Evolutionary conservation across 495 filamentous ascomycete genomes (phyloP), one percentile per base, ranked within the genome.

Genomic region (Penicillium coprophilum): DNA sequence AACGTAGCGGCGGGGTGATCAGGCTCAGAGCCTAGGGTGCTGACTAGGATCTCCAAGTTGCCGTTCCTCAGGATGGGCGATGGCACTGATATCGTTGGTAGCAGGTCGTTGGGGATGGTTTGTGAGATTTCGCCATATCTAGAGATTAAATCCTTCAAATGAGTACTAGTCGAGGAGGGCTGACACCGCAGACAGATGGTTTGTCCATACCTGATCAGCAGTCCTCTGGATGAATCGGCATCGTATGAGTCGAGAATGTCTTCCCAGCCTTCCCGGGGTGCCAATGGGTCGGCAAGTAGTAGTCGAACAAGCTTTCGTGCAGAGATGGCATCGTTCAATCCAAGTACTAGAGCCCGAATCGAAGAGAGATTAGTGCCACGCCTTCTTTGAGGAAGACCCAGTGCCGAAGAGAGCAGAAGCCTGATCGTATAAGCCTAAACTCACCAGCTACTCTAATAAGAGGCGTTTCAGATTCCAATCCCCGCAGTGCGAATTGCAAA

Each of bases 11-110:
- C 71, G 6, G 67, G 67, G 12, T 64, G 59, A 11, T 72, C 70
- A 12, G 67, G 61, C 27, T 71, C 69, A 4, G 77, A 70, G 34
- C 77, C 73, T 15, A 85, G 67, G 13, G 74, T 79, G 28, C 85
- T 82, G n/a, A 96, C 71, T 6, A 97, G 73, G 20, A 97, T 79
- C 70, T 97, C 92, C 12, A 96, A 62, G 53, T 87, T 86, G 46
- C 87, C 80, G 11, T 79, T 78, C 59, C 84, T 82, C 15, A 96
- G 69, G 8, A 84, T 72, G 17, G 83, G 79, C 15, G 91, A 90
- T 5, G 88, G 85, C n/a, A 92, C 75, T 1, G 75, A 74, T 17
- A 89, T 72, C 2, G 79, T 83, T 27, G 80, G 76, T 5, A 85
- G 71, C 4, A 87, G 71, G 46, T 67, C 68, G 57, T 69, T 79